Evolutionary conservation across 2,329 filamentous ascomycete genomes (phyloP), one percentile per base, ranked within the genome.

Genomic region (Colletotrichum abscissum): DNA sequence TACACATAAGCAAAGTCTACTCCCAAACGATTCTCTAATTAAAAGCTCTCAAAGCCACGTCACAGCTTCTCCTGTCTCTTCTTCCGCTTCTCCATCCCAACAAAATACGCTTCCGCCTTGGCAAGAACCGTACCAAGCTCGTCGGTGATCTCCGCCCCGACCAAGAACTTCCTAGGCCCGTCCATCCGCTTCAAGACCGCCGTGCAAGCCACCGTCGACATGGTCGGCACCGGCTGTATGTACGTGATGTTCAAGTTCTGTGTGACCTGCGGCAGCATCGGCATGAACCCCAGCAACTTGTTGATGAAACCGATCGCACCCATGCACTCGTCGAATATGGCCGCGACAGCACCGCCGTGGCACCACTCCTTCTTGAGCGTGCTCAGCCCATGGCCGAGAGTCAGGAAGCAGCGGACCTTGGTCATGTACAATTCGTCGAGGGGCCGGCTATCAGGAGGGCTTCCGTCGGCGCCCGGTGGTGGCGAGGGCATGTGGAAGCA

Each of bases 321-420:
- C 5, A 35, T n/a, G 14, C 56, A 67, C 65, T 62, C 28, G 46
- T 67, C 56, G 2, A 67, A 38, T 6, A 67, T 38, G 22, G 65
- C 14, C 26, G 65, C 42, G 9, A 67, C 30, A 14, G 35, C 28
- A n/a, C 65, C 56, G 11, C 66, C 66, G 8, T 69, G 57, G 3
- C 33, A 11, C 49, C 46, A 38, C 2, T 63, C 24, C 3, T 63
- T 42, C 14, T 46, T 63, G 3, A 56, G 4, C 5, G 58, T 69
- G 49, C 66, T 63, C 1, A 69, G 4, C 3, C 42, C 42, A 30
- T 67, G 56, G 11, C 30, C 0, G 1, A 63, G 58, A 2, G 49
- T 56, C 22, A 63, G 22, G 46, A 69, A 68, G 33, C 54, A 69
- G 30, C 58, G 66, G 22, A 35, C 35, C 16, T 46, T 46, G 11